Conservation (phyloP, 2,329 filamentous ascomycete genomes). For the Phaeosphaeriaceae sp. region DNA sequence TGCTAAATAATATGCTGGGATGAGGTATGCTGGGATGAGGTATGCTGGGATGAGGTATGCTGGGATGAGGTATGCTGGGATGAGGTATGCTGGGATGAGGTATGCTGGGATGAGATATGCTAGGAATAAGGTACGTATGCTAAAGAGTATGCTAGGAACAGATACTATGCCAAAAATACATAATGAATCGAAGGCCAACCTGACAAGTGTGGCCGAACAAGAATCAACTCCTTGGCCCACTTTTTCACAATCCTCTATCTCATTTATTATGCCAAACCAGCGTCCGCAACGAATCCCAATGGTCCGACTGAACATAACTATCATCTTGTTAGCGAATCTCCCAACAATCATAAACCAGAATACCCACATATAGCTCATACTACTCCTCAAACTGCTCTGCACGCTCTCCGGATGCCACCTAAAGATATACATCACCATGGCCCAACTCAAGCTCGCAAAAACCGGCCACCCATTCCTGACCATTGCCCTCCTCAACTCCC, state of each 20-base stretch:
- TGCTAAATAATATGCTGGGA: too few species aligned
- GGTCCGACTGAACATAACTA: slow-evolving; percentile 79
- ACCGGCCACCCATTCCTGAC: slow-evolving; percentile 81
- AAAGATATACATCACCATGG: slow-evolving; percentile 93
- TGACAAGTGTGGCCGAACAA: background rate
- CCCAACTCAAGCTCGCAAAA: slow-evolving; percentile 92
- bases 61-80: too few species aligned
- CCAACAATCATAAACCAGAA: background rate
- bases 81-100: too few species aligned
- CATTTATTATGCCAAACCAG: slow-evolving; percentile 84
- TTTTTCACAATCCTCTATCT: slow-evolving; percentile 2
- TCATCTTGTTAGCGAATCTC: slow-evolving; percentile 21
- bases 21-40: too few species aligned
- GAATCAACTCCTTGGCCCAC: background rate
- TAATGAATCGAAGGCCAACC: background rate
- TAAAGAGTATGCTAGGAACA: too few species aligned
- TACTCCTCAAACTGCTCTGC: slow-evolving; percentile 88
- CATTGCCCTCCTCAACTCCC: slow-evolving; percentile 47
- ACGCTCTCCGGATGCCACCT: slow-evolving; percentile 89
- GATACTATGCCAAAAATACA: background rate
- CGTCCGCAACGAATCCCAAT: slow-evolving; percentile 86
- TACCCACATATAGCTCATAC: slow-evolving; percentile 96
- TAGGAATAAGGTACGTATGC: background rate
- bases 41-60: too few species aligned
- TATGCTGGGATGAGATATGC: too few species aligned